phyloP scores from a whole-genome alignment of 177 flowering plant genomes.

The Telopea speciosissima region DNA sequence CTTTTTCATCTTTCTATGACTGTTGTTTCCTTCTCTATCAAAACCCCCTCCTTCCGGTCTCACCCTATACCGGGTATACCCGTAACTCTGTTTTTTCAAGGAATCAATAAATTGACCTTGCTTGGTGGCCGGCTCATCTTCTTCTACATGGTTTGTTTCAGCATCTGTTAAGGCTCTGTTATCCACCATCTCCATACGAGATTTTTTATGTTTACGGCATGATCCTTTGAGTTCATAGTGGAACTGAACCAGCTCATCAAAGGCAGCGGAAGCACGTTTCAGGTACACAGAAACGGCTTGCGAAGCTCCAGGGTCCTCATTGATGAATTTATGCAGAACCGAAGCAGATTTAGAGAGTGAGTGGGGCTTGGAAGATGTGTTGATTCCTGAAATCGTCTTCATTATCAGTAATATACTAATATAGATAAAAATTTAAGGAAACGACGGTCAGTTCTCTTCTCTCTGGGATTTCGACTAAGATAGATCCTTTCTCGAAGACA shows the following conservation, averaged over 20 bases:
- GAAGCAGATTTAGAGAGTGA: slow-evolving; percentile 38
- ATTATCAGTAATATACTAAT: too few relatives aligned
- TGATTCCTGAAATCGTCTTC: slow-evolving; percentile 30
- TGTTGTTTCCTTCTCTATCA: neutral
- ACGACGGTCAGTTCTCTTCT: neutral
- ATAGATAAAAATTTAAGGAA: neutral
- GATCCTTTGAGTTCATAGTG: slow-evolving; percentile 5
- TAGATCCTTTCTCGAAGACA: neutral
- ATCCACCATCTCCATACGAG: slow-evolving; percentile 16
- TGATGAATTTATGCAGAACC: slow-evolving; percentile 28
- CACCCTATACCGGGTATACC: neutral
- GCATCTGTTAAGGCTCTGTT: neutral
- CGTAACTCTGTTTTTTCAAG: neutral
- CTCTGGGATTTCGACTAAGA: neutral
- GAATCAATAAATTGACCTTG: neutral
- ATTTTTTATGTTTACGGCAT: neutral
- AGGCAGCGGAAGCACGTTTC: slow-evolving; percentile 7
- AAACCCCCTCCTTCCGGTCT: neutral
- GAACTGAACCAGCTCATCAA: slow-evolving; percentile 7
- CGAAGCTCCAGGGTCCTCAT: slow-evolving; percentile 39
- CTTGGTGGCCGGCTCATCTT: neutral
- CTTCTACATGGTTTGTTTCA: too few relatives aligned
- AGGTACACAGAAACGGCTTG: slow-evolving; percentile 12
- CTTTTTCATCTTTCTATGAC: slow-evolving; percentile 1
- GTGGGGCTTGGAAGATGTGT: slow-evolving; percentile 32